phyloP scores from a whole-genome alignment of 805 yeast species.

The Kodamaea laetipori region DNA sequence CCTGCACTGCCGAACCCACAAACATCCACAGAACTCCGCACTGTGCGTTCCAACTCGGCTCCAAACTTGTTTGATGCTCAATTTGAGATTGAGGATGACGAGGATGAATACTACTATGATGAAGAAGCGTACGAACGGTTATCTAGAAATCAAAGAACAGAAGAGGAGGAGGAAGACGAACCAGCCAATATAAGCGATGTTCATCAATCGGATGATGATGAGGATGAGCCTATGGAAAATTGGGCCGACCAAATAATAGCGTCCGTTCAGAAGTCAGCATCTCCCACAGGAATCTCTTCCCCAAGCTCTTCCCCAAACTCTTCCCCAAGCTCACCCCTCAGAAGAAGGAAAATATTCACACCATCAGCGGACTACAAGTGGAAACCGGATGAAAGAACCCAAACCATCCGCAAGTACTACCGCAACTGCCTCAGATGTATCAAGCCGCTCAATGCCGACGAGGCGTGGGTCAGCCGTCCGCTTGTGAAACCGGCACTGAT shows the following conservation, averaged over 20 bases:
- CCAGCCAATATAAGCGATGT: conserved; percentile 30
- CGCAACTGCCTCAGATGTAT: conserved; percentile 60
- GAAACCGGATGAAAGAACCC: conserved; percentile 46
- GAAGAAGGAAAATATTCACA: conserved; percentile 8
- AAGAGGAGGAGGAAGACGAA: conserved; percentile 21
- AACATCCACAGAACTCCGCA: not conserved
- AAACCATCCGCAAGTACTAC: conserved; percentile 42
- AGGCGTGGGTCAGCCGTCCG: conserved; percentile 54
- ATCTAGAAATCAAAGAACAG: conserved; percentile 6
- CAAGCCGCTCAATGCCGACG: conserved; percentile 52
- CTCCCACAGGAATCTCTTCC: no score
- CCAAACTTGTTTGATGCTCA: conserved; percentile 6
- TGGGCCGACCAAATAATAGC: not conserved
- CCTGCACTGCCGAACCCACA: conserved; percentile 1
- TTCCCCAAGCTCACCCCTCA: not conserved
- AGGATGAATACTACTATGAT: conserved; percentile 16
- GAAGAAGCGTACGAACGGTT: conserved; percentile 16
- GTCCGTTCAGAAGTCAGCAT: no score
- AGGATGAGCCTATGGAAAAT: conserved; percentile 16
- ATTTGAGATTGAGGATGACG: conserved; percentile 13
- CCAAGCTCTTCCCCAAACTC: no score
- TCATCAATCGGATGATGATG: conserved; percentile 35
- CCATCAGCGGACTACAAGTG: conserved; percentile 28
- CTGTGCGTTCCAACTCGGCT: conserved; percentile 6
- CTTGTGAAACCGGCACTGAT: conserved; percentile 40